Base-by-base conservation (phyloP, 169 alveolate species). In the Cystoisospora suis region DNA sequence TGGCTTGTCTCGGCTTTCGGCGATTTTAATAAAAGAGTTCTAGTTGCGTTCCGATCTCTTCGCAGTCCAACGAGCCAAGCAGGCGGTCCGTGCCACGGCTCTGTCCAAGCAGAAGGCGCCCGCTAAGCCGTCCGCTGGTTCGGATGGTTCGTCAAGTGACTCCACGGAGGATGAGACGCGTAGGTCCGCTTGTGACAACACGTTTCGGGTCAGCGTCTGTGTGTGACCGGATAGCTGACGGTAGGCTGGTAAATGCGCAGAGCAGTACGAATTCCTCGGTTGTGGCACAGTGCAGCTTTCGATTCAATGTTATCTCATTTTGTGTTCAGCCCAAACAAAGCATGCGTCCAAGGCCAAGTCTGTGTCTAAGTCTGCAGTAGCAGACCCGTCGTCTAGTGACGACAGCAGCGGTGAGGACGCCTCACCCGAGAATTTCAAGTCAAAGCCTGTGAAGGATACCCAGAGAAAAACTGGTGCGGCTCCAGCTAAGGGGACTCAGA, bases 141-240 rank as follows among this genome's bases (percentile, higher is more conserved):
- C 1, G 6, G 38, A 27, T 56, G 77, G 29, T n/a, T 72, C 83
- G 23, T 65, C 77, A n/a, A n/a, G 77, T 3, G 77, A 65, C 1
- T 72, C 83, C 42, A 36, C 83, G 34, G 83, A 72, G 1, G 83
- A 72, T 32, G 83, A 72, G 42, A 72, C 83, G 1, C 83, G 83
- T 72, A 38, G 34, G 83, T 9, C 32, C 29, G 20, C 58, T 12
- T 53, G 65, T 53, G 65, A 15, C 65, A 15, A 12, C 23, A 53
- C 23, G 23, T 53, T 23, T 12, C 65, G 12, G 65, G 29, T 53
- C 23, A 12, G 12, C 29, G 29, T 53, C 23, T 23, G 12, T 12
- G 29, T 53, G 65, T 23, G 12, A 23, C 65, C 23, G 65, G 23
- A 53, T 15, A 5, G 38, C 12, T 2, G 44, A 3, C 80, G 44